Percentiles rank a stretch among this genome's conserved stretches.
phyloP scores from a whole-genome alignment of 306 rosid genomes.

The Oxytropis ochrocephala region DNA sequence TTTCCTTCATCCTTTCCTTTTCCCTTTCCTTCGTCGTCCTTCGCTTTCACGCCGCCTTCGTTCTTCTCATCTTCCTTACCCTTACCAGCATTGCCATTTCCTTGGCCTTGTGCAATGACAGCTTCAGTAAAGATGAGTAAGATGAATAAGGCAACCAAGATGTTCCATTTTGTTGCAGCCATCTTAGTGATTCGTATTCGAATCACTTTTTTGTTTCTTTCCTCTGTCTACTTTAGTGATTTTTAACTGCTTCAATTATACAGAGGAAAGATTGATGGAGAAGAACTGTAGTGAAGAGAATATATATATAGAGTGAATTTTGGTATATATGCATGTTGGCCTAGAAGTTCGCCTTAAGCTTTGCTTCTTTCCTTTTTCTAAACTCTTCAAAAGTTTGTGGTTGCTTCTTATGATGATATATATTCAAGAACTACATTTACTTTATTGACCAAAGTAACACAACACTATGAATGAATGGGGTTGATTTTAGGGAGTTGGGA shows the following conservation, averaged over 20 bases:
- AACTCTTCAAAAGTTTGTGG: neutral
- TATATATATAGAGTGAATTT: conserved; percentile 16
- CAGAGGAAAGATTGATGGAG: conserved; percentile 18
- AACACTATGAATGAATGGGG: too few relatives aligned
- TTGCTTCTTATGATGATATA: conserved; percentile 18
- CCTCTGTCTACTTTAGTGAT: conserved; percentile 15
- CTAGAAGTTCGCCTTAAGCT: conserved; percentile 38
- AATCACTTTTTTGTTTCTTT: neutral
- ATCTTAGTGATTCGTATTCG: conserved; percentile 22
- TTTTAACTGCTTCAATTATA: conserved; percentile 4
- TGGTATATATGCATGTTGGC: neutral
- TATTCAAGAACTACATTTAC: neutral
- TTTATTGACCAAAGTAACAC: conserved; percentile 9
- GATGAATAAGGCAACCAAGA: conserved; percentile 34
- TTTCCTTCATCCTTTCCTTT: neutral
- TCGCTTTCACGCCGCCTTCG: neutral
- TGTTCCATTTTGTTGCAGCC: conserved; percentile 29
- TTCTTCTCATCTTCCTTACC: neutral
- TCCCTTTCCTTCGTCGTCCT: neutral
- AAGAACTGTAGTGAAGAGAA: neutral
- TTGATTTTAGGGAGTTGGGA: too few relatives aligned
- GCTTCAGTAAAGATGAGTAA: conserved; percentile 35
- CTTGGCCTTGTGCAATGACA: conserved; percentile 34
- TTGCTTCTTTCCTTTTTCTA: conserved; percentile 10
- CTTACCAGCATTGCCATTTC: neutral